phyloP scores from a whole-genome alignment of 257 asterid species.

The Voacanga thouarsii region DNA sequence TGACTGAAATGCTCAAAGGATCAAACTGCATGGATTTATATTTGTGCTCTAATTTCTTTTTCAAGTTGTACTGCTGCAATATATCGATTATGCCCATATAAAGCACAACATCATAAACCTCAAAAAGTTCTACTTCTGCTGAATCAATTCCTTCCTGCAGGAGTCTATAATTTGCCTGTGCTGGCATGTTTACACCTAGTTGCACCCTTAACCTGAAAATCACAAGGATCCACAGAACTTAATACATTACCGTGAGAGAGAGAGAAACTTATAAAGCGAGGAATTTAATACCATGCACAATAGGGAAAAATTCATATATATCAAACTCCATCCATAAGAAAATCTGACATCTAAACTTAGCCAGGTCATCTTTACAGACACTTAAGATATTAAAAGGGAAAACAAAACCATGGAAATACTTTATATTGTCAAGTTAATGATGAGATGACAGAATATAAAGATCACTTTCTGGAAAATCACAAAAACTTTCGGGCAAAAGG shows the following conservation, averaged over 20 bases:
- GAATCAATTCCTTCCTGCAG: conserved; percentile 48
- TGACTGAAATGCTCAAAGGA: conserved; percentile 70
- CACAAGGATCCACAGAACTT: too few relatives aligned
- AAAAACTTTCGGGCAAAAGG: not conserved
- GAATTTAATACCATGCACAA: too few relatives aligned
- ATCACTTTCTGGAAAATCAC: not conserved
- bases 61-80: conserved; percentile 80
- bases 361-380: too few relatives aligned
- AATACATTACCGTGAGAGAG: too few relatives aligned
- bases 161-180: conserved; percentile 75
- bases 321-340: too few relatives aligned
- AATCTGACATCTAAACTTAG: too few relatives aligned
- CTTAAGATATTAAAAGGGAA: too few relatives aligned
- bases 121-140: conserved; percentile 71
- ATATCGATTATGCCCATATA: conserved; percentile 88
- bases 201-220: conserved; percentile 84
- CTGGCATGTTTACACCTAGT: conserved; percentile 97
- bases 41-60: conserved; percentile 67
- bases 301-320: too few relatives aligned
- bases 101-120: conserved; percentile 87
- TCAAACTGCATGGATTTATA: conserved; percentile 67
- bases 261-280: too few relatives aligned
- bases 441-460: too few relatives aligned
- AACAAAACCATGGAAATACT: too few relatives aligned
- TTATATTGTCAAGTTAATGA: too few relatives aligned